phyloP scores from a whole-genome alignment of 2,329 filamentous ascomycete species.

The Cladophialophora chaetospira region DNA sequence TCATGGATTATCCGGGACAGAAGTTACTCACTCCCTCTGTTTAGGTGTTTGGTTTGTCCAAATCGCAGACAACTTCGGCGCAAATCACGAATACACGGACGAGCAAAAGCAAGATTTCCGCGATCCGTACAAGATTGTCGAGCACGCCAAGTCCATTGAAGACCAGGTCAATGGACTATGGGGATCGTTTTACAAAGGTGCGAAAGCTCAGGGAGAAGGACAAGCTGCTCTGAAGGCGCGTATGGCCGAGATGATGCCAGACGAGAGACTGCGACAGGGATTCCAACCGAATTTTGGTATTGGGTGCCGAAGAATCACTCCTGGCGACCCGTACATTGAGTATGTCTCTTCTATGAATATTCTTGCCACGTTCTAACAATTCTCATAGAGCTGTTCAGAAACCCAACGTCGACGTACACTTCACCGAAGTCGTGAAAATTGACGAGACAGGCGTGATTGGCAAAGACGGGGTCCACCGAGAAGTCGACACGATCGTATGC shows the following conservation, averaged over 20 bases:
- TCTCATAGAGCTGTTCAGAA: conserved; percentile 48
- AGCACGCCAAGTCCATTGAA: conserved; percentile 51
- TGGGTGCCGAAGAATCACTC: conserved; percentile 51
- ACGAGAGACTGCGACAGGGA: conserved; percentile 51
- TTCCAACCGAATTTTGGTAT: conserved; percentile 51
- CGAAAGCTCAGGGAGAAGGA: conserved; percentile 43
- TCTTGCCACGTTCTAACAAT: neutral
- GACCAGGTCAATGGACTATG: conserved; percentile 52
- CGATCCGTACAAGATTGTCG: conserved; percentile 45
- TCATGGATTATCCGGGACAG: no score
- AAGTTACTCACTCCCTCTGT: neutral
- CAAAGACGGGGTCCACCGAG: conserved; percentile 39
- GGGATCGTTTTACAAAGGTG: conserved; percentile 49
- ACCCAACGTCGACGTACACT: conserved; percentile 54
- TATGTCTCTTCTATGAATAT: neutral
- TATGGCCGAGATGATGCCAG: conserved; percentile 56
- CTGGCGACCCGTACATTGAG: conserved; percentile 55
- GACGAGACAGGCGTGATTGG: conserved; percentile 48
- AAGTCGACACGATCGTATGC: conserved; percentile 41
- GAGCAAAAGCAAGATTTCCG: conserved; percentile 45
- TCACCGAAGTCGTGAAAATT: conserved; percentile 49
- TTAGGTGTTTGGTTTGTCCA: conserved; percentile 41
- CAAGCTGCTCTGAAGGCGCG: conserved; percentile 44
- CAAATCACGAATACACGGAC: conserved; percentile 48
- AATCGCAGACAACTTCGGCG: conserved; percentile 50